Percentiles rank a stretch among this genome's conserved stretches.
Conservation (phyloP, 116 monocot genomes). For the Posidonia oceanica region DNA sequence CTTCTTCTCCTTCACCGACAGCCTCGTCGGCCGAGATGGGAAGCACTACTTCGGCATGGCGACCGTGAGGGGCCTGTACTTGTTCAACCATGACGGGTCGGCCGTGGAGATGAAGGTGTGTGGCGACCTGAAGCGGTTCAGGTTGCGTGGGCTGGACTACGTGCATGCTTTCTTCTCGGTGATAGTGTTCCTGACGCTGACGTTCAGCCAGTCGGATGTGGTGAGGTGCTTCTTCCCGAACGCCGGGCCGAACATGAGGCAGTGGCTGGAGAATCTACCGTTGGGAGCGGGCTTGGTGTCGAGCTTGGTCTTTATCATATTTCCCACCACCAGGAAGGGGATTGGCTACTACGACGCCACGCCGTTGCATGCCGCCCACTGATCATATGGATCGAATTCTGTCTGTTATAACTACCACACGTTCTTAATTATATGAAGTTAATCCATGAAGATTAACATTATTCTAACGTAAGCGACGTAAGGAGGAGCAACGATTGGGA, state of each 20-base stretch:
- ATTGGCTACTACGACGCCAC: slow-evolving; percentile 27
- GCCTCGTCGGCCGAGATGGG: slow-evolving; percentile 31
- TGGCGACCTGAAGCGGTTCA: slow-evolving; percentile 7
- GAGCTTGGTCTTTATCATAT: slow-evolving; percentile 24
- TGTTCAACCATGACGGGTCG: slow-evolving; percentile 22
- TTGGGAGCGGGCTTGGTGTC: slow-evolving; percentile 29
- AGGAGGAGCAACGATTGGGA: no score
- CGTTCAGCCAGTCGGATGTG: slow-evolving; percentile 20
- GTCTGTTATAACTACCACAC: no score
- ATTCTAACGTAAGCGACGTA: no score
- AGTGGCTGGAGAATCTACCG: slow-evolving; percentile 38
- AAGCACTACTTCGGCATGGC: slow-evolving; percentile 45
- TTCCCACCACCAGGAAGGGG: slow-evolving; percentile 32
- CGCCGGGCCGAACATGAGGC: slow-evolving; percentile 8
- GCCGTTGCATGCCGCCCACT: slow-evolving; percentile 1
- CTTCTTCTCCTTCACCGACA: slow-evolving; percentile 56
- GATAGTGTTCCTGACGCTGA: slow-evolving; percentile 25
- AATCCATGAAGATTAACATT: no score
- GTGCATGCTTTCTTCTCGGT: slow-evolving; percentile 23
- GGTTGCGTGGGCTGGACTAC: slow-evolving; percentile 17
- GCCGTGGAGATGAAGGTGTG: not conserved
- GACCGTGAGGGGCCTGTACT: slow-evolving; percentile 22
- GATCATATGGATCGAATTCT: not conserved
- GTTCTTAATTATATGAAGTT: no score
- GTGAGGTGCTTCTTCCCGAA: slow-evolving; percentile 34